Evolutionary conservation across 2,329 filamentous ascomycete species (phyloP).

Genomic region (Aureobasidium uvarum): DNA sequence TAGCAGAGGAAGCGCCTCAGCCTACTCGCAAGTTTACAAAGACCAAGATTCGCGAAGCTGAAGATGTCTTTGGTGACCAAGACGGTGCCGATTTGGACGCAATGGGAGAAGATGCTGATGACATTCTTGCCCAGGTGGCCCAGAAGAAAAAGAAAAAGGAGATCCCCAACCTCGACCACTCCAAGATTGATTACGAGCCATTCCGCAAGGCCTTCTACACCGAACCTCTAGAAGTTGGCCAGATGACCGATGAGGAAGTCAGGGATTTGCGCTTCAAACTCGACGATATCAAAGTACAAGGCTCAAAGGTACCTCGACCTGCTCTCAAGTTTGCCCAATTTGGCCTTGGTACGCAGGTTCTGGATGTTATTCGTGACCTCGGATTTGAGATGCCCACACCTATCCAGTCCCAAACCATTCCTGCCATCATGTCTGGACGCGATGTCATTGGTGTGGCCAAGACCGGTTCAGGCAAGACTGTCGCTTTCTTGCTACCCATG

Average conservation of each 20-base stretch:
- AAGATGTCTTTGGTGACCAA: constrained; percentile 83
- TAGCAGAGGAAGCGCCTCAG: constrained; percentile 49
- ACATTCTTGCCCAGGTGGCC: constrained; percentile 60
- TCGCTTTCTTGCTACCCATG: constrained; percentile 94
- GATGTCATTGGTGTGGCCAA: constrained; percentile 97
- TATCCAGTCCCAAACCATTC: constrained; percentile 93
- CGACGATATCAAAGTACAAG: constrained; percentile 91
- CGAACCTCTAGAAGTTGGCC: constrained; percentile 77
- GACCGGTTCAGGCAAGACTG: constrained; percentile 95
- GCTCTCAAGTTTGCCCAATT: constrained; percentile 97
- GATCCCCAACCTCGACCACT: constrained; percentile 82
- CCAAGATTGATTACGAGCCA: constrained; percentile 77
- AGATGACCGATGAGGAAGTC: constrained; percentile 82
- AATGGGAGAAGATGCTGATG: constrained; percentile 62
- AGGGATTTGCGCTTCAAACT: constrained; percentile 79
- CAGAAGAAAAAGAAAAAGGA: constrained; percentile 89
- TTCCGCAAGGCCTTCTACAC: constrained; percentile 96
- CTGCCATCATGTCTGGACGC: constrained; percentile 90
- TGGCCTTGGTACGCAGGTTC: constrained; percentile 78
- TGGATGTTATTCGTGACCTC: constrained; percentile 78
- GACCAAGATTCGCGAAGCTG: constrained; percentile 58
- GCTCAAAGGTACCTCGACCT: constrained; percentile 84
- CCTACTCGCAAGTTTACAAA: constrained; percentile 44
- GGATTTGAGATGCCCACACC: constrained; percentile 87
- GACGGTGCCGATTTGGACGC: constrained; percentile 68